Percentiles rank a stretch among this genome's conserved stretches.
These are phyloP conservation scores for Paecilomyces sp. DNA, from an alignment of 2,329 filamentous ascomycete genomes.

Conservation along the genomic window DNA sequence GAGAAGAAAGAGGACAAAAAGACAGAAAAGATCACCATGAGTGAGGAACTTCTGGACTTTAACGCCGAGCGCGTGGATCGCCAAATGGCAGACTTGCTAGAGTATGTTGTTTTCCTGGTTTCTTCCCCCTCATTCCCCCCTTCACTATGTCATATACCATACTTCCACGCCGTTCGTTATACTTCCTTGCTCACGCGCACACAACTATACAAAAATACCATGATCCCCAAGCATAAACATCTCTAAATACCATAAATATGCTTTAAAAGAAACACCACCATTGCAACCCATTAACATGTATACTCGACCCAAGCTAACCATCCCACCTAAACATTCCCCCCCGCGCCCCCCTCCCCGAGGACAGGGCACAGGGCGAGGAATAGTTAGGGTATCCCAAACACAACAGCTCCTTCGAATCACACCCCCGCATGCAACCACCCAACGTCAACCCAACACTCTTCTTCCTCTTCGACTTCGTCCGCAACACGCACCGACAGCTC, in stretches of 20 bases:
- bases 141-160: not conserved
- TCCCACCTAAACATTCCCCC: not conserved
- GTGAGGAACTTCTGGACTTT: constrained; percentile 5
- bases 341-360: not conserved
- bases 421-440: constrained; percentile 25
- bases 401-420: constrained; percentile 20
- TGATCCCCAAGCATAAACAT: not conserved
- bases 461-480: constrained; percentile 61
- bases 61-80: constrained; percentile 12
- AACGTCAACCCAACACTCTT: constrained; percentile 20
- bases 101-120: constrained; percentile 10
- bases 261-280: not conserved
- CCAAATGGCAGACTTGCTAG: constrained; percentile 19
- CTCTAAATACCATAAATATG: not conserved
- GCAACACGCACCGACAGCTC: constrained; percentile 53
- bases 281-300: not conserved
- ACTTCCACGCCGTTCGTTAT: not conserved
- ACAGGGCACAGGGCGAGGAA: not conserved
- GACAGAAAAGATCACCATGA: constrained; percentile 6
- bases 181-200: not conserved
- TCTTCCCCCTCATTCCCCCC: not conserved
- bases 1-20: no score
- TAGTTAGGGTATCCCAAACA: no score
- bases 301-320: not conserved
- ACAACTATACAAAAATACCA: not conserved